Base-by-base conservation (phyloP, 805 yeast species). In the Starmerella geochares region DNA sequence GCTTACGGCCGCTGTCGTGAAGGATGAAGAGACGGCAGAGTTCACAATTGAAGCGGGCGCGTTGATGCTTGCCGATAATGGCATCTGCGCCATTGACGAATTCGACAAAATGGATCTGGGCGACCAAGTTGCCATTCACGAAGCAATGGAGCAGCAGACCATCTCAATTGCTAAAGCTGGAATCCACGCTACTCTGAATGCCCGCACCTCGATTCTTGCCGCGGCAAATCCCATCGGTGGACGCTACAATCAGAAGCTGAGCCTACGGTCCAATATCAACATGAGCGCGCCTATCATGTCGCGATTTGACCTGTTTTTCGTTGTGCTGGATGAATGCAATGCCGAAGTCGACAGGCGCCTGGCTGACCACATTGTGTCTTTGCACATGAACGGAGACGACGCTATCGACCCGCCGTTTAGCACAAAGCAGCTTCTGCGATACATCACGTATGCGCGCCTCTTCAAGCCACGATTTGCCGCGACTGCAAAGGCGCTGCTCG, bases 151-250 rank as follows among this genome's bases (percentile, higher is more conserved):
- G 74, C 98, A 92, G 69, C 98, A 92, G 67, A 92, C 98, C 0
- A 92, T 92, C 58, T 88, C 96, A 14, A 92, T 92, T 62, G 96
- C 98, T 10, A 92, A 92, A 66, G 98, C 98, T 0, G 98, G 98
- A 62, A 92, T 92, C 56, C 96, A 92, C 63, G 97, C 98, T 1
- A 92, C 98, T 0, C 71, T 92, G 61, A 92, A 92, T 65, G 98
- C 98, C 1, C 77, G 98, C 62, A 86, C 98, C 0, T 86, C 96
- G 0, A 92, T 92, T 59, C 69, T 92, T 45, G 98, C 98, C 0
- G 97, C 98, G n/a, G 98, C 98, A 0, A 92, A 92, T 65, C 98
- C 98, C 20, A 79, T 92, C 50, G 94, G 87, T n/a, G 98, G 98
- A 46, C 73, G 98, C 60, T 92, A 92, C 66, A 90, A 92, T 67